Evolutionary conservation across 805 yeast genomes (phyloP), one percentile per base, ranked within the genome.

Genomic region (Priceomyces carsonii): DNA sequence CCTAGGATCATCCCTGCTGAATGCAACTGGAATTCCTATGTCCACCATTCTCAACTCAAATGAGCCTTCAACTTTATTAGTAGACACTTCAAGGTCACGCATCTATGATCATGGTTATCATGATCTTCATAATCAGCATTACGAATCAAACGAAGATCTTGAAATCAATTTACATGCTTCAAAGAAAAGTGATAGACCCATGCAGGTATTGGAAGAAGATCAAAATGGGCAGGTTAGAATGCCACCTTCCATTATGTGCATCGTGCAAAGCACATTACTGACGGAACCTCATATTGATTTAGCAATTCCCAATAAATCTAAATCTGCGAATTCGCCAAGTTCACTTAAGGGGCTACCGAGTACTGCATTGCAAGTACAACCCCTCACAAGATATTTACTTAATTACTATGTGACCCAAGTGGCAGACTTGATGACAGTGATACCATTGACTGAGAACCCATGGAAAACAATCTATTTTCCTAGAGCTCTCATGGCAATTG

Each of bases 391-490:
- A 29, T 85, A 80, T 51, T 61, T 88, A 26, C 62, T 88, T 31
- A 80, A 80, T 42, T 79, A 88, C 51, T 88, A 86, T 55, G 71
- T 77, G 12, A 77, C 82, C 12, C 78, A 80, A 44, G 93, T 88
- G 1, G 91, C 91, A 0, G 93, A 85, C 53, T 59, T 79, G 35
- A 81, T 83, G 88, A 77, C 87, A 0, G 88, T 82, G 3, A 75
- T 82, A 15, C 77, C 80, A 1, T 68, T 80, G 32, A 77, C 85
- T 0, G 84, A 82, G 42, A 88, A 85, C 53, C 95, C 95, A 0
- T 88, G 95, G 95, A 83, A 82, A 48, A 79, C 83, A 2, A 78
- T 86, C n/a, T 87, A 85, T 57, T 79, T 87, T 41, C 95, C 95
- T 0, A 61, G 93, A 32, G 95, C 95, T 1, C 59, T 85, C 20